Evolutionary conservation across 1,284 basidiomycete genomes (phyloP).

Genomic region (Tetrapyrgos nigripes): DNA sequence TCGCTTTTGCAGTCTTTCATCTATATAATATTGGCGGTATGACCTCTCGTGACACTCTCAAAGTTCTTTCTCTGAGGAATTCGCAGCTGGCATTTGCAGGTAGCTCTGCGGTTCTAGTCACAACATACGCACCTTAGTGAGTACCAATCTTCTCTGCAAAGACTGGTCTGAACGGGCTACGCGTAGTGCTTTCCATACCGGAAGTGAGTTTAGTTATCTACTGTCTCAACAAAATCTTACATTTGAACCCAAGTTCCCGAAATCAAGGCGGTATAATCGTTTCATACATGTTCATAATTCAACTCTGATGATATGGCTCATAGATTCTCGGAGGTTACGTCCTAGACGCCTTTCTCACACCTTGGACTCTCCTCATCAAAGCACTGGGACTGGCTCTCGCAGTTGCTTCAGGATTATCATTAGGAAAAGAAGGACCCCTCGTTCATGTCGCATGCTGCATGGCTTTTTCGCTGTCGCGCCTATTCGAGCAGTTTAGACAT

Average conservation of each 20-base stretch:
- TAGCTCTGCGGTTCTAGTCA: conserved; percentile 70
- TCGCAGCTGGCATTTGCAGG: conserved; percentile 64
- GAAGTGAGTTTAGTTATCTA: conserved; percentile 56
- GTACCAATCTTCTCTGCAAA: conserved; percentile 25
- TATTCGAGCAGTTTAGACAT: conserved; percentile 61
- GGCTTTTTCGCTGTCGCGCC: conserved; percentile 60
- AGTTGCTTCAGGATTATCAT: conserved; percentile 78
- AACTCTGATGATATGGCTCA: background rate
- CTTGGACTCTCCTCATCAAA: conserved; percentile 81
- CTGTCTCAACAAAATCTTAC: conserved; percentile 8
- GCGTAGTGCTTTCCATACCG: conserved; percentile 77
- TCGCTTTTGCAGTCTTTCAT: conserved; percentile 68
- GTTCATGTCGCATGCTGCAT: conserved; percentile 77
- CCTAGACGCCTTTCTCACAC: conserved; percentile 71
- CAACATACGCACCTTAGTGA: conserved; percentile 74
- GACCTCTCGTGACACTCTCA: conserved; percentile 27
- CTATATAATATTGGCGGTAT: conserved; percentile 68
- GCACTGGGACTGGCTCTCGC: conserved; percentile 78
- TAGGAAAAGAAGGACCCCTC: conserved; percentile 81
- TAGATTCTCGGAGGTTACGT: conserved; percentile 80
- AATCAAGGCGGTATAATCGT: conserved; percentile 69
- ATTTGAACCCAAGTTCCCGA: conserved; percentile 61
- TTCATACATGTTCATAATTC: background rate
- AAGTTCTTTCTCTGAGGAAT: conserved; percentile 5
- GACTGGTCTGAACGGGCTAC: background rate